Evolutionary conservation across 495 filamentous ascomycete genomes (phyloP).

Genomic region (Copromyces sp.): DNA sequence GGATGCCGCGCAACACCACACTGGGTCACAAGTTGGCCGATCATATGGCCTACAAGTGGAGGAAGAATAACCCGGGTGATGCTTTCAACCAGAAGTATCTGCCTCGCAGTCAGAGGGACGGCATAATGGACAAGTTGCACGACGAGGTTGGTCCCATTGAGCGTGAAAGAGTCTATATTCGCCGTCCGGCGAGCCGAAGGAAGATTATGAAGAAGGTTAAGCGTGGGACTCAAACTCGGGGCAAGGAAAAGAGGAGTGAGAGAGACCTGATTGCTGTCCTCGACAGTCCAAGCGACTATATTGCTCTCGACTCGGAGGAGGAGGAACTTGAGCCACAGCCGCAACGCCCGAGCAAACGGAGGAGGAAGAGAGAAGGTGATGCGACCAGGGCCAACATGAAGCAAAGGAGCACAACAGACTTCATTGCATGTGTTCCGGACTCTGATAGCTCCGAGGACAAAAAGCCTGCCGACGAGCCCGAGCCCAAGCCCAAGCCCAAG

Average conservation of each 20-base stretch:
- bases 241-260: too few species aligned
- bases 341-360: background rate
- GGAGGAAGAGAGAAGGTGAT: too few species aligned
- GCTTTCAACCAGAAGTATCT: background rate
- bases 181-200: background rate
- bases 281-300: background rate
- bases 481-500: background rate
- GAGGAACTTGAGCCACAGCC: background rate
- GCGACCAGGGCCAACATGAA: too few species aligned
- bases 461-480: too few species aligned
- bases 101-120: background rate
- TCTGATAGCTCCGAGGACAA: too few species aligned
- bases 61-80: background rate
- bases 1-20: background rate
- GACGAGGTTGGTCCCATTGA: background rate
- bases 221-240: too few species aligned
- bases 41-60: background rate
- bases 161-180: background rate
- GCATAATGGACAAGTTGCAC: background rate
- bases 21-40: background rate
- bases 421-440: too few species aligned
- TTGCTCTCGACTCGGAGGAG: background rate
- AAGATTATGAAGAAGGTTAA: background rate
- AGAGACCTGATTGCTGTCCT: background rate
- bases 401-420: too few species aligned